Evolutionary conservation across 2,329 filamentous ascomycete genomes (phyloP).

Genomic region (Endoconidiophora polonica): DNA sequence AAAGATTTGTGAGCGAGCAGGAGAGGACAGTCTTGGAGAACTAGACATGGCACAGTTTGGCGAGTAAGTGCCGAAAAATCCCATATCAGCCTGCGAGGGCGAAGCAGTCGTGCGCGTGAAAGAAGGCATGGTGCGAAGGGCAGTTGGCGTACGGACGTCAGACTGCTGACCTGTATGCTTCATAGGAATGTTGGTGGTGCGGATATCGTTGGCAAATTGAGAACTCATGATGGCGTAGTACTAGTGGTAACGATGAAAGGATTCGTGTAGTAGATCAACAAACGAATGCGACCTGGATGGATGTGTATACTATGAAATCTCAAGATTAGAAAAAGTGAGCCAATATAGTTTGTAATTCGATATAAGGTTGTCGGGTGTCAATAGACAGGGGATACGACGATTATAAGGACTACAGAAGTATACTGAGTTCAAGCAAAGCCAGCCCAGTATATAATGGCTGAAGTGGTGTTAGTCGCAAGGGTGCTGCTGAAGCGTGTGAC

Average conservation of each 20-base stretch:
- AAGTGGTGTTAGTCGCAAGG: constrained; percentile 1
- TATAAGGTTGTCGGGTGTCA: too few relatives aligned
- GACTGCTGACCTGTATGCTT: not conserved
- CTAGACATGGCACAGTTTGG: constrained; percentile 49
- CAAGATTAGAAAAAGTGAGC: not conserved
- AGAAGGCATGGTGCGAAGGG: constrained; percentile 9
- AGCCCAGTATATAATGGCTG: not conserved
- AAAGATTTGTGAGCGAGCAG: constrained; percentile 69
- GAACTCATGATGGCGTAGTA: constrained; percentile 15
- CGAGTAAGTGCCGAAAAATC: constrained; percentile 37
- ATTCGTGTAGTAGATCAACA: not conserved
- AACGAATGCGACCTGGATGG: not conserved
- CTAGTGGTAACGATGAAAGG: not conserved
- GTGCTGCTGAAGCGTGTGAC: constrained; percentile 3
- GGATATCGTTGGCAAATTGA: constrained; percentile 42
- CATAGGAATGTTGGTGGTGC: constrained; percentile 23
- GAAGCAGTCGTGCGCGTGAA: constrained; percentile 24
- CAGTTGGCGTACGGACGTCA: not conserved
- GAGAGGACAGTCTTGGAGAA: constrained; percentile 62
- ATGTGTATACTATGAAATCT: not conserved
- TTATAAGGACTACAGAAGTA: too few relatives aligned
- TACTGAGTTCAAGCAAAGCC: too few relatives aligned
- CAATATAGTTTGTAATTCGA: not conserved
- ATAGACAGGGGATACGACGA: too few relatives aligned
- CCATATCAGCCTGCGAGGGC: constrained; percentile 26